These are phyloP conservation scores for Erythrophleum fordii DNA, from an alignment of 306 rosid species.

Conservation along the genomic window DNA sequence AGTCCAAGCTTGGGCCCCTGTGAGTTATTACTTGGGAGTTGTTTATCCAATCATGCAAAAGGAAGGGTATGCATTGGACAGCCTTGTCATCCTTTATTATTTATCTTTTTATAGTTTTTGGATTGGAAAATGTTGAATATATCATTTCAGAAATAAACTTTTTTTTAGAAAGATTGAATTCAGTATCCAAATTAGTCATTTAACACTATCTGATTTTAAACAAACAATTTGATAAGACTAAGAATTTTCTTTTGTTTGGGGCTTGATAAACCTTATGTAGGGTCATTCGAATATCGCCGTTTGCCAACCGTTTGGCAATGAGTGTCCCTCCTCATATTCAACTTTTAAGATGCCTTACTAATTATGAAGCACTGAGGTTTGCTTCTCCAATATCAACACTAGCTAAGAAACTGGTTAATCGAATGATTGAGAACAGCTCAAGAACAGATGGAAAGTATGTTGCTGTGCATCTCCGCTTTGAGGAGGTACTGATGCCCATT, in stretches of 20 bases:
- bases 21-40: slow-evolving; percentile 72
- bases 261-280: slow-evolving; percentile 51
- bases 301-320: slow-evolving; percentile 95
- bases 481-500: slow-evolving; percentile 73
- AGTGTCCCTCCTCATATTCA: slow-evolving; percentile 90
- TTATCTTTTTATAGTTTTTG: slow-evolving; percentile 8
- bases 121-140: slow-evolving; percentile 7
- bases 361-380: slow-evolving; percentile 88
- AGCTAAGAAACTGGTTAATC: slow-evolving; percentile 68
- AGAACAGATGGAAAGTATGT: slow-evolving; percentile 77
- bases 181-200: slow-evolving; percentile 27
- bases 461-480: slow-evolving; percentile 93
- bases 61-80: slow-evolving; percentile 68
- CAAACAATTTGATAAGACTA: slow-evolving; percentile 15
- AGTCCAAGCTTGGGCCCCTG: slow-evolving; percentile 92
- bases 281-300: slow-evolving; percentile 85
- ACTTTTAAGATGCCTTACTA: slow-evolving; percentile 85
- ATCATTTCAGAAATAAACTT: neutral
- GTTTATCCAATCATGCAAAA: slow-evolving; percentile 80
- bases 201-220: slow-evolving; percentile 12
- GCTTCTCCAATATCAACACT: slow-evolving; percentile 72
- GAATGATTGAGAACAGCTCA: slow-evolving; percentile 78
- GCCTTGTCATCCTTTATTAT: slow-evolving; percentile 25
- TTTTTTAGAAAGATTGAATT: slow-evolving; percentile 11
- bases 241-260: neutral